Base-by-base conservation (phyloP, 495 filamentous ascomycete species). In the Apodospora peruviana region DNA sequence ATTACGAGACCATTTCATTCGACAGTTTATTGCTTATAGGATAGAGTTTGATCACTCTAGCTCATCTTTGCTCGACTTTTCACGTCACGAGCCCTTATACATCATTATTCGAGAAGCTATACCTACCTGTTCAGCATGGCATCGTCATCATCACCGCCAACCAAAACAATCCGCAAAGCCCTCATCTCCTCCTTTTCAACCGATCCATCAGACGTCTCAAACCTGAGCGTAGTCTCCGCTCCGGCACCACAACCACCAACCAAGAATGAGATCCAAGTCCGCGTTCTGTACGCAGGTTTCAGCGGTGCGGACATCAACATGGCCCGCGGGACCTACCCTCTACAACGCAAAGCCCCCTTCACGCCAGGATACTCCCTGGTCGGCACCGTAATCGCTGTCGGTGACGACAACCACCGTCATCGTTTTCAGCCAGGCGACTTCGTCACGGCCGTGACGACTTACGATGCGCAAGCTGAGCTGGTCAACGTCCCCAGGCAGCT, bases 331-430 rank as follows among this genome's bases (percentile, higher is more conserved):
- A 43, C 29, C n/a, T 73, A 73, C 36, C 69, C 68, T 4, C 47
- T 69, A 25, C 64, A 69, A 50, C 62, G 57, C 27, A 56, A 58
- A 12, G 61, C 68, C 1, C 70, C 72, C 3, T 50, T 75, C 4
- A 73, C 69, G 0, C 69, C 70, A 0, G 69, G 70, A 46, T 73
- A 72, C 57, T 63, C 51, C 38, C 44, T 71, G n/a, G 57, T 69
- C 17, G 72, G 72, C 23, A 59, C 49, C 16, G 62, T 73, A 18
- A 44, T 40, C 34, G 48, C 51, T 10, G 57, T 56, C 47, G 67
- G 70, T 10, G 32, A 53, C 4, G 47, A n/a, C 1, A 49, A 48
- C 18, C 14, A 24, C 3, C 19, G 11, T n/a, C 16, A 10, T 16
- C 22, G 37, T 20, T 66, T 67, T 52, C 22, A 55, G 12, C 17